Percentiles rank a stretch among this genome's conserved stretches.
phyloP scores from a whole-genome alignment of 2,329 filamentous ascomycete species.

The Grosmannia huntii region DNA sequence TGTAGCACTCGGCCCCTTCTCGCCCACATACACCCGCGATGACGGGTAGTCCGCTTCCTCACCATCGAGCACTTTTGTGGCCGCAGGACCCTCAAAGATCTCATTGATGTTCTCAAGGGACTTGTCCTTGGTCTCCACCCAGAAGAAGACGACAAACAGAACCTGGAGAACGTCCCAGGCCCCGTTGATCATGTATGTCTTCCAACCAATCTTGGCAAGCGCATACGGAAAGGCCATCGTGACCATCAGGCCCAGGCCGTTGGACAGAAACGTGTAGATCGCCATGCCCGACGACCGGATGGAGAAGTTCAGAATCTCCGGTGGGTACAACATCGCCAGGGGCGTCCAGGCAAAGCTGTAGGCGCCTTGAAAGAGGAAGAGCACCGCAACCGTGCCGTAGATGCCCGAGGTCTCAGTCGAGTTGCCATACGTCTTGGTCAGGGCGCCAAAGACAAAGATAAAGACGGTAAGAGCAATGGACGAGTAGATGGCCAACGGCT shows the following conservation, averaged over 20 bases:
- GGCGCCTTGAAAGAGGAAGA: slow-evolving; percentile 40
- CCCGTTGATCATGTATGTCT: slow-evolving; percentile 37
- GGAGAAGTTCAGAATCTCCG: slow-evolving; percentile 27
- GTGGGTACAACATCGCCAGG: slow-evolving; percentile 30
- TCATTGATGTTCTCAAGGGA: slow-evolving; percentile 9
- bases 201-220: slow-evolving; percentile 34
- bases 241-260: slow-evolving; percentile 29
- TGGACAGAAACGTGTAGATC: slow-evolving; percentile 28
- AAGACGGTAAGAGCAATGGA: background rate
- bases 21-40: background rate
- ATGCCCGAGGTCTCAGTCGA: slow-evolving; percentile 3
- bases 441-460: slow-evolving; percentile 25
- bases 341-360: slow-evolving; percentile 38
- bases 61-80: background rate
- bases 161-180: slow-evolving; percentile 26
- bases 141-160: slow-evolving; percentile 30
- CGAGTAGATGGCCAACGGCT: background rate
- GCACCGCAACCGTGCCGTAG: slow-evolving; percentile 27
- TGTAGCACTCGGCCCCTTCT: background rate
- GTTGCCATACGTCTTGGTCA: slow-evolving; percentile 2
- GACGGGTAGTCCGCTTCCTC: background rate
- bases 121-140: slow-evolving; percentile 29
- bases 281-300: slow-evolving; percentile 28
- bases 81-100: background rate
- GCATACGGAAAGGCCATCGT: slow-evolving; percentile 30